Evolutionary conservation across 1,139 yeast species (phyloP).

Genomic region (Wickerhamomyces sp.): DNA sequence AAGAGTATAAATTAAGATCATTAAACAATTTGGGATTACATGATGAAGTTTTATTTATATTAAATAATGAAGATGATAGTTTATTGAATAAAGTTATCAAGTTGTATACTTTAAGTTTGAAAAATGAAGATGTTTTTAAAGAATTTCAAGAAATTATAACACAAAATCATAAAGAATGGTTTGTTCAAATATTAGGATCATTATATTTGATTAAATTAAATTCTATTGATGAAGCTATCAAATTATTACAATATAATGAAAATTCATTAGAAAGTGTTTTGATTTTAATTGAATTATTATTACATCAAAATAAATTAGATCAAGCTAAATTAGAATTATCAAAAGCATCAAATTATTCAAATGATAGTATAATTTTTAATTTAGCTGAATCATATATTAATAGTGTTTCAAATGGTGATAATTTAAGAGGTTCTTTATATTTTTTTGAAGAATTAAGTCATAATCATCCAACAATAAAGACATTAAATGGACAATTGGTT

Average conservation of each 20-base stretch:
- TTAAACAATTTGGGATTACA: constrained; percentile 9
- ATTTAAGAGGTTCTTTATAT: constrained; percentile 58
- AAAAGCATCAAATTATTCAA: constrained; percentile 38
- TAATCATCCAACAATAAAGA: constrained; percentile 41
- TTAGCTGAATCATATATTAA: constrained; percentile 65
- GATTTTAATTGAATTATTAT: constrained; percentile 15
- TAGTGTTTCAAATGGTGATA: constrained; percentile 49
- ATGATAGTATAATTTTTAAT: constrained; percentile 64
- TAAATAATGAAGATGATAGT: constrained; percentile 1
- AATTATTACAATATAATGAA: constrained; percentile 14
- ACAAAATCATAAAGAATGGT: constrained; percentile 4
- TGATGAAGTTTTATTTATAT: constrained; percentile 3
- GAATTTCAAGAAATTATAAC: constrained; percentile 13
- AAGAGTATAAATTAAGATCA: constrained; percentile 18
- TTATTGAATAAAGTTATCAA: constrained; percentile 4
- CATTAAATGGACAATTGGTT: constrained; percentile 42
- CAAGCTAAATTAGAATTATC: constrained; percentile 15
- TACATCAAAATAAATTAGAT: constrained; percentile 14
- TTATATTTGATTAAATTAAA: constrained; percentile 12
- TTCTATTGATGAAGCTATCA: constrained; percentile 17
- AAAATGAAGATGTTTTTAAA: constrained; percentile 9
- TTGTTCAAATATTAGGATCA: constrained; percentile 19
- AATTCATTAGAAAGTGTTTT: constrained; percentile 17
- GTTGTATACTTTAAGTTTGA: constrained; percentile 10
- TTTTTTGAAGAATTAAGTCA: constrained; percentile 70